A percentile compares a stretch with the other conserved stretches of the same genome.
These are phyloP conservation scores for Penicillium paneum DNA, from an alignment of 2,329 filamentous ascomycete genomes.

Conservation along the genomic window DNA sequence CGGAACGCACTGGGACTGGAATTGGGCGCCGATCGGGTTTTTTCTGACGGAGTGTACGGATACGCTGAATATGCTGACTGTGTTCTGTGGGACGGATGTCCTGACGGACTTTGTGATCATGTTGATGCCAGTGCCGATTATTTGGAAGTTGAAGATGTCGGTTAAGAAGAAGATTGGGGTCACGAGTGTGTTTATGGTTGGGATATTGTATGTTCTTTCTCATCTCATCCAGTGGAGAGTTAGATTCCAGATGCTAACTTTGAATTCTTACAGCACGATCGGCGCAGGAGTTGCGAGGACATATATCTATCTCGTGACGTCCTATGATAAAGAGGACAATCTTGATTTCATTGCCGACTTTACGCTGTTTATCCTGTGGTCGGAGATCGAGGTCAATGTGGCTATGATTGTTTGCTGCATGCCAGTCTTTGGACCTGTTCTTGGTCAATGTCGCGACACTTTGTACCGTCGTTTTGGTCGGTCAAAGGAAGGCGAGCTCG, in stretches of 20 bases:
- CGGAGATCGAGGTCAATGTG: neutral
- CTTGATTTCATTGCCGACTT: neutral
- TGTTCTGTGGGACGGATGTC: neutral
- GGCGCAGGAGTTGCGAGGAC: neutral
- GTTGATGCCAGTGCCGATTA: neutral
- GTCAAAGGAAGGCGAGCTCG: neutral
- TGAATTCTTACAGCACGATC: neutral
- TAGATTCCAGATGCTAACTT: neutral
- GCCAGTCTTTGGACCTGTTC: neutral
- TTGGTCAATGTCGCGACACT: neutral
- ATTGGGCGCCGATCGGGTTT: neutral
- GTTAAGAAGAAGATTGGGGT: neutral
- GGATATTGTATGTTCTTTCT: neutral
- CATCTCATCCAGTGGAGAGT: neutral
- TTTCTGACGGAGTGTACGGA: neutral
- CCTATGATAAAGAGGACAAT: neutral
- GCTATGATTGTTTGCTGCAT: neutral
- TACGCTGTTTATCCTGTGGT: neutral
- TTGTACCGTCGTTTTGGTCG: neutral
- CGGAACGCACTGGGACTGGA: neutral
- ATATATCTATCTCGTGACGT: neutral
- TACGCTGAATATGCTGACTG: neutral
- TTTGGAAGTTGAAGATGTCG: neutral
- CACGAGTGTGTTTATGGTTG: neutral
- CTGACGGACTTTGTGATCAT: neutral